Evolutionary conservation across 2,329 filamentous ascomycete genomes (phyloP), one percentile per base, ranked within the genome.

Genomic region (Ophiosphaerella narmari): DNA sequence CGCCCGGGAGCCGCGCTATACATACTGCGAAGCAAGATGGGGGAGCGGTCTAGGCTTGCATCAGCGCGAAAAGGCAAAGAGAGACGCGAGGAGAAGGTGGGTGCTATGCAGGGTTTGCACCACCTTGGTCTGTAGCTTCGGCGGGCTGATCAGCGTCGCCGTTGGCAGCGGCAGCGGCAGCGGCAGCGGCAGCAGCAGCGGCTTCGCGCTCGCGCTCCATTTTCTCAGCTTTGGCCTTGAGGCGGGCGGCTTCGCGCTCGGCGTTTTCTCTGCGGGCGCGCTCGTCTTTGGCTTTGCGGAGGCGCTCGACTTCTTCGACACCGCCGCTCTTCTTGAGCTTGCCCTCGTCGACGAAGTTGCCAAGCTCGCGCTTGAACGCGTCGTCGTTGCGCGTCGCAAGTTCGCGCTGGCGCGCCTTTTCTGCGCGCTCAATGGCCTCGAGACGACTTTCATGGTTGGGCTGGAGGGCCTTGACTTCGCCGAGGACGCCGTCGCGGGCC

Each of bases 301-400:
- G 80, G 45, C 94, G 83, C 75, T 99, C 94, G 0, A 92, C 88
- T 75, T 99, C 94, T 72, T 97, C 94, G 42, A 96, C 87, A 0
- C 94, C 94, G 35, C 94, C 94, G 12, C 89, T 92, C 81, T 97
- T 97, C 82, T 96, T 97, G 60, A 99, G 78, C 74, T 89, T 94
- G 50, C 91, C 91, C 66, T 96, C 90, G 57, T 89, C 83, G 1
- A 97, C 93, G 68, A 97, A 99, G 29, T 76, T 82, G 13, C 85
- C 84, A 7, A 99, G 82, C 73, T 99, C 94, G 62, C 89, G 89
- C 71, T 89, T 90, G 67, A 99, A 87, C 26, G 90, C 89, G 32
- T 87, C 89, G 23, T 82, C 82, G 14, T 80, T 81, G 2, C 94
- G 84, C 55, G 79, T 87, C 70, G 90, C 89, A 1, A 99, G 82